phyloP scores from a whole-genome alignment of 768 basidiomycete genomes.

The Symmetrospora coprosmae region DNA sequence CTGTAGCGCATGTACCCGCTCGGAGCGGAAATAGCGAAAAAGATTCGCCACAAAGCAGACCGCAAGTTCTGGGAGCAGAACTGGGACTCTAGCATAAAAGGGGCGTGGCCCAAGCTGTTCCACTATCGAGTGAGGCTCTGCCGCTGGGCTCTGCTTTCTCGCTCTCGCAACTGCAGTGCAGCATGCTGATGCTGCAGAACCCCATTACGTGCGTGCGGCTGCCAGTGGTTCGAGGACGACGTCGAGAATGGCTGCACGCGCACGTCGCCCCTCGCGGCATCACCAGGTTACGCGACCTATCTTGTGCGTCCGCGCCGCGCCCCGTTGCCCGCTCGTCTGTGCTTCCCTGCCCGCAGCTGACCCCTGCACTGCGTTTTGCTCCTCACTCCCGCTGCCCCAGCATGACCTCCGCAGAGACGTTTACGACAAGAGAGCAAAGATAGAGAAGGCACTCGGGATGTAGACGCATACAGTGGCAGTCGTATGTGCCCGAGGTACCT shows the following conservation, averaged over 20 bases:
- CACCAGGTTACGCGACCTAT: background rate
- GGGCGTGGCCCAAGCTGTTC: constrained; percentile 13
- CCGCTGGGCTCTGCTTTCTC: background rate
- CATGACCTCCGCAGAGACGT: background rate
- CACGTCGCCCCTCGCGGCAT: background rate
- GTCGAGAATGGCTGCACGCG: background rate
- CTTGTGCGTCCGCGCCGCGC: no score
- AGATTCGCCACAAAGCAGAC: background rate
- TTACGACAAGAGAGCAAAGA: background rate
- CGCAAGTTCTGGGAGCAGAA: background rate
- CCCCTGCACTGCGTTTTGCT: no score
- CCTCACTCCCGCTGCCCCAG: background rate
- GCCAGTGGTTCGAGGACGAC: background rate
- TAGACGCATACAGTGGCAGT: no score
- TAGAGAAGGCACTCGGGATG: background rate
- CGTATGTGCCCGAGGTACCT: no score
- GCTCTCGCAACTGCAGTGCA: background rate
- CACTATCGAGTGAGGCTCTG: constrained; percentile 11
- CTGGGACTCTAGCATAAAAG: background rate
- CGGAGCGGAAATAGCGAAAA: background rate
- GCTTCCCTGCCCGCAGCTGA: no score
- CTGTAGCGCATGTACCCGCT: constrained; percentile 16
- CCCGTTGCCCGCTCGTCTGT: no score
- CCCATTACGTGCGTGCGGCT: background rate
- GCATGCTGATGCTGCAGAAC: background rate